phyloP scores from a whole-genome alignment of 192 early-diverging fungal species.

The Coemansia sp. region DNA sequence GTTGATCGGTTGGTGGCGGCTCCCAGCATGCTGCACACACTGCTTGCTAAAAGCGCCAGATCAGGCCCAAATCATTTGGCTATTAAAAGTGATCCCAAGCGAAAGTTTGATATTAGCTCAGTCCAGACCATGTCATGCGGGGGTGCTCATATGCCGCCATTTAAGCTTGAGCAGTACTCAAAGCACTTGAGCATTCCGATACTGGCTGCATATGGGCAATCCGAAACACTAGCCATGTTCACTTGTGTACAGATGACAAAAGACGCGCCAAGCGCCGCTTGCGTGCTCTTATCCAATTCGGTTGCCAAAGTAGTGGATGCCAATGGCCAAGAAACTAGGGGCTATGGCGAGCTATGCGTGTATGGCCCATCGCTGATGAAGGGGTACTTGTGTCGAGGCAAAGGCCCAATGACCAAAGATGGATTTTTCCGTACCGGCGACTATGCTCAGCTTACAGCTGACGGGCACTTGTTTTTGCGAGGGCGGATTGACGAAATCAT shows the following conservation, averaged over 20 bases:
- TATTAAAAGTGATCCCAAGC: background rate
- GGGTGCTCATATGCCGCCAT: constrained; percentile 24
- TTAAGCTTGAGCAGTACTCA: constrained; percentile 7
- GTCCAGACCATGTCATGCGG: constrained; percentile 31
- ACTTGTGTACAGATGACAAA: constrained; percentile 13
- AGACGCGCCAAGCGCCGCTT: constrained; percentile 18
- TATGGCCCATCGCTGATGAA: constrained; percentile 80
- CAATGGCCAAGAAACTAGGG: constrained; percentile 62
- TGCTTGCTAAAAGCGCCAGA: constrained; percentile 10
- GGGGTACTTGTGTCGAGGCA: constrained; percentile 66
- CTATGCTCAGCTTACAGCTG: constrained; percentile 59
- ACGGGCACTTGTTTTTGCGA: constrained; percentile 61
- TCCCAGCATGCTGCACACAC: constrained; percentile 12
- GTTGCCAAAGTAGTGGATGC: constrained; percentile 32
- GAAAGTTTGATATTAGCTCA: constrained; percentile 15
- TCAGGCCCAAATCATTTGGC: background rate
- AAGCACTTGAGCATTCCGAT: constrained; percentile 22
- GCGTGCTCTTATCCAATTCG: constrained; percentile 38
- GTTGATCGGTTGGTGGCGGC: constrained; percentile 17
- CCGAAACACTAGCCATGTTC: constrained; percentile 26
- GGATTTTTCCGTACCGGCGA: constrained; percentile 83
- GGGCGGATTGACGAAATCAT: constrained; percentile 83
- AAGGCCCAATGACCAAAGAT: constrained; percentile 56
- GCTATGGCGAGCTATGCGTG: constrained; percentile 76
- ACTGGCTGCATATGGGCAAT: constrained; percentile 27